phyloP scores from a whole-genome alignment of 2,329 filamentous ascomycete species.

The Neofusicoccum parvum region DNA sequence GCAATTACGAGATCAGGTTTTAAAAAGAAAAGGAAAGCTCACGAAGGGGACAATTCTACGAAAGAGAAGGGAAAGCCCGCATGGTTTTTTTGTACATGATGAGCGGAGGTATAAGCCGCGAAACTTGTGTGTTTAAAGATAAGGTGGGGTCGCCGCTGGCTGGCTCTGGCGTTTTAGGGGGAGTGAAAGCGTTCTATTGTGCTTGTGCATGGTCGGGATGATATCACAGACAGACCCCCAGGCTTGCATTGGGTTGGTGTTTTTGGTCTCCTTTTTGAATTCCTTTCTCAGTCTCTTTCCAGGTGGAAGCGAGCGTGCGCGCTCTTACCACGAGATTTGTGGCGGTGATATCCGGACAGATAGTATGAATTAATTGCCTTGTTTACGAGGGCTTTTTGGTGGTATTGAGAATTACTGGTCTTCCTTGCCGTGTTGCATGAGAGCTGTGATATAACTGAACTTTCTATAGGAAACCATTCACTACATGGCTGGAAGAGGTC shows the following conservation, averaged over 20 bases:
- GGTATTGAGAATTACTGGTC: too few species aligned
- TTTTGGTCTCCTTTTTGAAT: background rate
- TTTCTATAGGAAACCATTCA: too few species aligned
- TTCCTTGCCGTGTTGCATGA: too few species aligned
- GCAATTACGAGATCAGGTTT: constrained; percentile 96
- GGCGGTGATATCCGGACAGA: background rate
- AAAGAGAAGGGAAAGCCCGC: background rate
- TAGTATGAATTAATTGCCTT: too few species aligned
- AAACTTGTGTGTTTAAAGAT: background rate
- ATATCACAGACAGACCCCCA: constrained; percentile 9
- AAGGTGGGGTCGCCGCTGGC: background rate
- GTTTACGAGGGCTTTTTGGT: too few species aligned
- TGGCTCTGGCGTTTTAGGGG: background rate
- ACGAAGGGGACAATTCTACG: background rate
- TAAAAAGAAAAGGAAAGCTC: background rate
- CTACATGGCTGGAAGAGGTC: too few species aligned
- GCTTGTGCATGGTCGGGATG: constrained; percentile 13
- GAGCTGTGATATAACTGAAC: too few species aligned
- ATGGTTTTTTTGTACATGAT: background rate
- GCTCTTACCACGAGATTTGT: background rate
- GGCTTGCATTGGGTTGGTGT: constrained; percentile 21
- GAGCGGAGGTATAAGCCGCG: background rate
- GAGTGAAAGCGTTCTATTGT: background rate
- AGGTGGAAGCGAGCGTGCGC: too few species aligned
- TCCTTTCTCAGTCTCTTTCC: background rate